Conservation (phyloP, 768 basidiomycete species). For the Termitomyces bulborhizus region DNA sequence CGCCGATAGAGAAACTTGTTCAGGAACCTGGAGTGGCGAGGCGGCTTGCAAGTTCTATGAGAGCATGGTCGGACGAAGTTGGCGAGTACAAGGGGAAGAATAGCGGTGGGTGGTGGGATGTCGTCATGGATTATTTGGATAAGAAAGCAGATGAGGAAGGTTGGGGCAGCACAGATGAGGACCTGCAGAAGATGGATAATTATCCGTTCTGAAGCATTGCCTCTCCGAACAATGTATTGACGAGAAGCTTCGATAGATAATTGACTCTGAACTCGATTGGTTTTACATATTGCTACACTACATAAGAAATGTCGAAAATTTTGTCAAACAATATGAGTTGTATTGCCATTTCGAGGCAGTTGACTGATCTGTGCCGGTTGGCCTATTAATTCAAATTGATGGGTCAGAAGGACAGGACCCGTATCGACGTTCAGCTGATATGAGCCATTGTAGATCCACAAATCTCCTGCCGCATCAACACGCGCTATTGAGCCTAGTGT, state of each 20-base stretch:
- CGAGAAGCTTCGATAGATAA: not conserved
- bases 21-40: slow-evolving; percentile 54
- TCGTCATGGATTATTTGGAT: slow-evolving; percentile 33
- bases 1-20: slow-evolving; percentile 43
- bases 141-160: slow-evolving; percentile 16
- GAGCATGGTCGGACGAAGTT: slow-evolving; percentile 63
- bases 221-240: not conserved
- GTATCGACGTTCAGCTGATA: slow-evolving; percentile 41
- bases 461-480: slow-evolving; percentile 38
- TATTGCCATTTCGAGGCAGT: slow-evolving; percentile 23
- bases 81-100: slow-evolving; percentile 39
- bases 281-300: not conserved
- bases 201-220: slow-evolving; percentile 14
- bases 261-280: not conserved
- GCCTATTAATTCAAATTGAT: slow-evolving; percentile 38
- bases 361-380: slow-evolving; percentile 29
- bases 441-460: slow-evolving; percentile 40
- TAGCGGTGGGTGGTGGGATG: slow-evolving; percentile 24
- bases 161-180: slow-evolving; percentile 7
- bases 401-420: slow-evolving; percentile 26
- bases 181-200: slow-evolving; percentile 12
- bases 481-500: slow-evolving; percentile 44
- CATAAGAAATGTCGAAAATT: not conserved
- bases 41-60: slow-evolving; percentile 55
- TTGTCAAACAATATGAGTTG: not conserved